Conservation (phyloP, 2,329 filamentous ascomycete genomes). For the Colletotrichum tropicale region DNA sequence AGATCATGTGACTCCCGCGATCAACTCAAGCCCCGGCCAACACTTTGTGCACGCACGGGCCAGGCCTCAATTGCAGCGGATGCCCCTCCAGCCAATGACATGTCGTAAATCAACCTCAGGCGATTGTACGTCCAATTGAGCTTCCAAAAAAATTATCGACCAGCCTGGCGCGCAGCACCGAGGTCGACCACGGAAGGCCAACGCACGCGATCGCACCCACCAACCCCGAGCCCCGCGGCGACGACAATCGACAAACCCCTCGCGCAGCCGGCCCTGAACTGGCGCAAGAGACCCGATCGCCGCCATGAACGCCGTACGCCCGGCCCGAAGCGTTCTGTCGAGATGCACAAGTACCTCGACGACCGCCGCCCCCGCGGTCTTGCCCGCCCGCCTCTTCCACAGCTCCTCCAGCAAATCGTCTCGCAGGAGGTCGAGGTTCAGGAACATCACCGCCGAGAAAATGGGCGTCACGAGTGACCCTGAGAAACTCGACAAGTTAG, state of each 20-base stretch:
- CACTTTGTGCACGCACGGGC: not conserved
- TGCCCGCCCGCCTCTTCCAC: constrained; percentile 53
- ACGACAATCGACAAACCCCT: not conserved
- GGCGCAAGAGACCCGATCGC: constrained; percentile 14
- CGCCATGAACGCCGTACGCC: constrained; percentile 61
- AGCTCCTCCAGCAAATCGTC: constrained; percentile 49
- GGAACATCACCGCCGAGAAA: constrained; percentile 55
- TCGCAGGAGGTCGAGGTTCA: constrained; percentile 53
- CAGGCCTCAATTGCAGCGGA: not conserved
- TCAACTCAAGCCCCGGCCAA: not conserved
- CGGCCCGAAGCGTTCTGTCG: constrained; percentile 58
- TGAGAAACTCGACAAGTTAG: constrained; percentile 45
- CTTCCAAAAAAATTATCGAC: constrained; percentile 24
- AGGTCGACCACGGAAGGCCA: constrained; percentile 4
- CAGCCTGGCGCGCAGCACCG: constrained; percentile 15
- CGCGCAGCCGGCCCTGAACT: constrained; percentile 10
- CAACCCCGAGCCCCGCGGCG: not conserved
- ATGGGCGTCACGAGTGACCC: constrained; percentile 53
- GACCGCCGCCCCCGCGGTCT: constrained; percentile 23
- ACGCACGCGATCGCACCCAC: constrained; percentile 7
- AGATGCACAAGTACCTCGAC: constrained; percentile 47
- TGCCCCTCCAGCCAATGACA: not conserved
- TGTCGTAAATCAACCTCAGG: not conserved
- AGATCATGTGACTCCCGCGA: not conserved
- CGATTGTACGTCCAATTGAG: constrained; percentile 7